A percentile compares a stretch with the other conserved stretches of the same genome.
phyloP scores from a whole-genome alignment of 768 basidiomycete genomes.

The Tylopilus felleus region DNA sequence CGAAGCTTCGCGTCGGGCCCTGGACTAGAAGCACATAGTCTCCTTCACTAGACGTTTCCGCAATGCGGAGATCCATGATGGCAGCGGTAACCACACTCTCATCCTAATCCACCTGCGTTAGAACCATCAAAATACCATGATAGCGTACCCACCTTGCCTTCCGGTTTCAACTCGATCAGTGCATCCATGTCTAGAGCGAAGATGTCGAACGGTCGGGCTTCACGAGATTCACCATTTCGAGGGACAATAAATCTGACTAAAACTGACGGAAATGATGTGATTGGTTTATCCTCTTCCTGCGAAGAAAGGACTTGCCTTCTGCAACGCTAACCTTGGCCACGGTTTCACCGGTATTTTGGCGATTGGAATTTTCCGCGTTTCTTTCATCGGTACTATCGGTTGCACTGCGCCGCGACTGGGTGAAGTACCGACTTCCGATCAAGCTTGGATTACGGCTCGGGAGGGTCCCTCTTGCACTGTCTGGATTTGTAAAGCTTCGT shows the following conservation, averaged over 20 bases:
- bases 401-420: slow-evolving; percentile 34
- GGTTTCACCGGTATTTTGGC: slow-evolving; percentile 35
- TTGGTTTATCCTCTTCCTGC: not conserved
- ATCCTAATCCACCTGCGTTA: slow-evolving; percentile 42
- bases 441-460: slow-evolving; percentile 58
- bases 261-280: slow-evolving; percentile 21
- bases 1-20: slow-evolving; percentile 56
- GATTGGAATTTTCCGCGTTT: slow-evolving; percentile 25
- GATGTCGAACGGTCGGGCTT: slow-evolving; percentile 51
- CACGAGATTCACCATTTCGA: slow-evolving; percentile 32
- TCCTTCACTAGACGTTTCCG: slow-evolving; percentile 42
- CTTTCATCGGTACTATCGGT: slow-evolving; percentile 46
- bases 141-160: slow-evolving; percentile 55
- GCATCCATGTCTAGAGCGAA: slow-evolving; percentile 59
- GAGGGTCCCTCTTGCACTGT: slow-evolving; percentile 27
- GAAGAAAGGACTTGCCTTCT: slow-evolving; percentile 35
- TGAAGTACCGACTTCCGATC: slow-evolving; percentile 79
- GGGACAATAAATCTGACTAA: slow-evolving; percentile 50
- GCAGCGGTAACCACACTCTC: slow-evolving; percentile 65
- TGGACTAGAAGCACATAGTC: slow-evolving; percentile 44
- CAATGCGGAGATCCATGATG: slow-evolving; percentile 58
- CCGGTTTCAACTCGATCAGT: slow-evolving; percentile 63
- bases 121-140: not conserved
- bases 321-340: slow-evolving; percentile 48
- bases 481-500: slow-evolving; percentile 27